Evolutionary conservation across 2,329 filamentous ascomycete genomes (phyloP), one percentile per base, ranked within the genome.

Genomic region (Alternaria conjuncta): DNA sequence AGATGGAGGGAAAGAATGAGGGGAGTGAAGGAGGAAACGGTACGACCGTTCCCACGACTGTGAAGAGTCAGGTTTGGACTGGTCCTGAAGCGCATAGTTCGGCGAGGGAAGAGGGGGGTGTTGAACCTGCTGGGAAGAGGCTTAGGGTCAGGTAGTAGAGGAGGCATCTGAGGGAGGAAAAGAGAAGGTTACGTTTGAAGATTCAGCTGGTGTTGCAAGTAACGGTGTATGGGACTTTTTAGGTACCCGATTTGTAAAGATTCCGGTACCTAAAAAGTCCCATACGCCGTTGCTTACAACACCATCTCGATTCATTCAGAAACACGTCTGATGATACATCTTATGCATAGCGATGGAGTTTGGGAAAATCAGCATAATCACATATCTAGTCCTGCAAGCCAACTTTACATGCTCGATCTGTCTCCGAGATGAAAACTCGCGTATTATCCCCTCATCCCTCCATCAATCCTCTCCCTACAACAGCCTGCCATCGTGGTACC

Each of bases 51-150:
- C 6, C 11, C 9, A 10, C 26, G 9, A 8, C n/a, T 21, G 18
- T 12, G 11, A 41, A 41, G n/a, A 12, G 11, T 6, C 18, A 21
- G 12, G 10, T 53, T 8, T 36, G 49, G 49, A 21, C 49, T 13
- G 49, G 49, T 9, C 18, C 28, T 5, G n/a, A 53, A 5, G 61
- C 64, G 7, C 63, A 59, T 15, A 61, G 23, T 26, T 54, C 45
- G 7, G 32, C 45, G 12, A 47, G 44, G 8, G 44, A 46, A 43
- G 61, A 51, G 5, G 51, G 30, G 0, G 56, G 51, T 23, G 60
- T 43, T 23, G 73, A 73, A 59, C 71, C 70, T 6, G 61, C 71
- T 23, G 73, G 67, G 6, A 76, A 77, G 55, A 66, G 75, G 41
- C 53, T 75, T 6, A 58, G 73, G 6, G 44, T 75, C 28, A 74